Evolutionary conservation across 2,329 filamentous ascomycete genomes (phyloP).

Genomic region (Apiospora marii): DNA sequence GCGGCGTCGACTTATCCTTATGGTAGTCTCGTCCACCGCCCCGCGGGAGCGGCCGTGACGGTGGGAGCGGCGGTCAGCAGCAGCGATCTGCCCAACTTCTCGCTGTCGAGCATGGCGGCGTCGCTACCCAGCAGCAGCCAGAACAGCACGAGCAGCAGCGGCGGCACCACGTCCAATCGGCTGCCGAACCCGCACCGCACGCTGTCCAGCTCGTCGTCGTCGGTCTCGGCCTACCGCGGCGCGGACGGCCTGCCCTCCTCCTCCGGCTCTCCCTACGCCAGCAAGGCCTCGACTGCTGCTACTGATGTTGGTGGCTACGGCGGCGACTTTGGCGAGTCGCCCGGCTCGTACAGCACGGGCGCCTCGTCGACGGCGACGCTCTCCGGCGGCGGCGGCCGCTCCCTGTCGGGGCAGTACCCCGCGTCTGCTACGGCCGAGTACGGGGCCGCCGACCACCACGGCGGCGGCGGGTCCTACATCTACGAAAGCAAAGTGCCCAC

Average conservation of each 20-base stretch:
- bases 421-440: constrained; percentile 31
- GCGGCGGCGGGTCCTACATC: constrained; percentile 35
- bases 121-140: constrained; percentile 42
- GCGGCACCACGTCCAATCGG: constrained; percentile 32
- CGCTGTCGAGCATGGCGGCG: constrained; percentile 51
- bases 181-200: constrained; percentile 47
- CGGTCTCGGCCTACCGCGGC: constrained; percentile 36
- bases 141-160: constrained; percentile 24
- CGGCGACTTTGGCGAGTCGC: constrained; percentile 32
- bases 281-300: constrained; percentile 33
- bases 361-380: constrained; percentile 31
- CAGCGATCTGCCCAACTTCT: constrained; percentile 47
- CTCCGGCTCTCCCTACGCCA: constrained; percentile 32
- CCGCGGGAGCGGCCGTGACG: constrained; percentile 35
- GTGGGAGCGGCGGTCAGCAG: not conserved
- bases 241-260: constrained; percentile 9
- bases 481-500: constrained; percentile 34
- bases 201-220: constrained; percentile 40
- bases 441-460: constrained; percentile 33
- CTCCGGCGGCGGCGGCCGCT: constrained; percentile 30
- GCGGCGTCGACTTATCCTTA: constrained; percentile 43
- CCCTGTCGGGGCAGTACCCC: constrained; percentile 32
- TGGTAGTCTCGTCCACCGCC: constrained; percentile 47
- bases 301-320: constrained; percentile 41
- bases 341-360: constrained; percentile 32